Evolutionary conservation across 2,329 filamentous ascomycete genomes (phyloP), one percentile per base, ranked within the genome.

Genomic region (Pseudogymnoascus sp.): DNA sequence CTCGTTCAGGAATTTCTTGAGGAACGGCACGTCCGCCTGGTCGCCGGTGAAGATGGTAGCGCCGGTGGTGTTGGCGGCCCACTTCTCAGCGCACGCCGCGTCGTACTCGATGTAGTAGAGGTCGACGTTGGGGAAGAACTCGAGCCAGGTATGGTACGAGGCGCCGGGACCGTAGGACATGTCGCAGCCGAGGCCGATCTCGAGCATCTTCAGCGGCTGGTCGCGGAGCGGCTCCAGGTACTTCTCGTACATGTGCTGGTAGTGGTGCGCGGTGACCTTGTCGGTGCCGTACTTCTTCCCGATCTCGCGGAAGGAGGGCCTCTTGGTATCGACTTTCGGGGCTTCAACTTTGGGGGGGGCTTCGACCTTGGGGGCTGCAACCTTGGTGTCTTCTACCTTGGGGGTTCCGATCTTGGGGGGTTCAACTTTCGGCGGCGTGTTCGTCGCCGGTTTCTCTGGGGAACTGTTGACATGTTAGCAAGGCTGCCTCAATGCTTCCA

Each of bases 101-200:
- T 79, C 71, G 62, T 72, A 73, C 59, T 78, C 76, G 63, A 79
- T 77, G 63, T 75, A 77, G 65, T 77, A 77, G 16, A 79, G 69
- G 28, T 78, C 73, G 7, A 78, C 69, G 14, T 73, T 61, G 1
- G 74, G 69, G 38, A 78, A 73, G 62, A 74, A 77, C 33, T 77
- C 75, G 2, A 75, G 70, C 75, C 75, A 78, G 14, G 75, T 75
- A 65, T 75, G 70, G 63, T 77, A 78, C 4, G 73, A 75, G 11
- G 72, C 72, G 2, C 75, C 75, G 0, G 75, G 74, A 5, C 74
- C 75, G 31, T 76, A 75, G 4, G 62, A 61, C 74, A 75, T 74
- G 60, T 74, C 71, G 66, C 76, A 78, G 8, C 75, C 76, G 5
- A 78, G 72, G 0, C 76, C 75, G 59, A 78, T 77, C 61, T 78